A percentile compares a stretch with the other conserved stretches of the same genome.
Evolutionary conservation across 176 grass and related monocot species (phyloP).

Genomic region (Lolium multiflorum): DNA sequence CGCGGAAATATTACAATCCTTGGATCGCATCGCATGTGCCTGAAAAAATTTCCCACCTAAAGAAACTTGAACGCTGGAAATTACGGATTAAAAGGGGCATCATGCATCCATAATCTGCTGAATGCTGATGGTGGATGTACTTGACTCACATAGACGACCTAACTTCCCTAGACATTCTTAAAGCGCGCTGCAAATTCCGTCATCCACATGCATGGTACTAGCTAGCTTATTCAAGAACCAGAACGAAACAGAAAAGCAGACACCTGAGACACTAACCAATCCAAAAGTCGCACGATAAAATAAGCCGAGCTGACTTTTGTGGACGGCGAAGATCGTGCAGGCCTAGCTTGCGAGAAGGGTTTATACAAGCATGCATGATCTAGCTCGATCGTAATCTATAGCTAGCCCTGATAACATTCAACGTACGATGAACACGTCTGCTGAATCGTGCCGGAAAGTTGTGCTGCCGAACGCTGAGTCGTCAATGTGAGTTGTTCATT

Average conservation of each 20-base stretch:
- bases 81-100: too few relatives aligned
- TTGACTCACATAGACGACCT: background rate
- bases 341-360: background rate
- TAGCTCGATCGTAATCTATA: background rate
- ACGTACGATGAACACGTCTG: background rate
- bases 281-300: conserved; percentile 39
- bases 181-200: background rate
- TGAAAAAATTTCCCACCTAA: background rate
- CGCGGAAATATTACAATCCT: background rate
- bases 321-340: conserved; percentile 1
- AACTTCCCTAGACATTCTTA: conserved; percentile 2
- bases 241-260: background rate
- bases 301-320: conserved; percentile 29
- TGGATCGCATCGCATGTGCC: background rate
- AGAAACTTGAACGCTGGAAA: background rate
- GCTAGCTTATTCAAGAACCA: background rate
- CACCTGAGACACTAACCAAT: conserved; percentile 40
- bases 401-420: background rate
- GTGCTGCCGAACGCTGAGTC: conserved; percentile 12
- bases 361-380: conserved; percentile 19
- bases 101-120: too few relatives aligned
- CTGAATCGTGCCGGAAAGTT: conserved; percentile 32
- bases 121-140: too few relatives aligned
- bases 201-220: too few relatives aligned
- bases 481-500: background rate